Evolutionary conservation across 148 eudicot species (phyloP).

Genomic region (Rhododendron simsii): DNA sequence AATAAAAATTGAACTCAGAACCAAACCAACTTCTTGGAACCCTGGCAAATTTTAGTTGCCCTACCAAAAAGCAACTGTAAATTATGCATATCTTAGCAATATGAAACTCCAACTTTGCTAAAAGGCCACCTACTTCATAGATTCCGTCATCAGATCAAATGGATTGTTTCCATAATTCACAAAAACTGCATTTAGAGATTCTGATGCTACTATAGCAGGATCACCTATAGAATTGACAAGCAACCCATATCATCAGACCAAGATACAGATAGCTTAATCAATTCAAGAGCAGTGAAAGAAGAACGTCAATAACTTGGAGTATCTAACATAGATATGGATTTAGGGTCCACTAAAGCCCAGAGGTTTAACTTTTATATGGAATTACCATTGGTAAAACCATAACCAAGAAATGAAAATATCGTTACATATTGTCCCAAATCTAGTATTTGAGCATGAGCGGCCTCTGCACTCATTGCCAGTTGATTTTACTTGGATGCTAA

Average conservation of each 20-base stretch:
- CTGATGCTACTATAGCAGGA: constrained; percentile 24
- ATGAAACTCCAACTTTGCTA: constrained; percentile 1
- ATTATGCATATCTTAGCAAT: background rate
- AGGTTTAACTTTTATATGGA: background rate
- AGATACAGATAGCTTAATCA: constrained; percentile 3
- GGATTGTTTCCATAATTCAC: constrained; percentile 39
- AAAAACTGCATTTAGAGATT: constrained; percentile 36
- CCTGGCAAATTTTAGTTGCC: background rate
- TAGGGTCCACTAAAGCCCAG: background rate
- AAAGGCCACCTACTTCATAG: constrained; percentile 33
- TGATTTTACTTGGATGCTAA: background rate
- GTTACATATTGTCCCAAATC: background rate
- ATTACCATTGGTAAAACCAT: background rate
- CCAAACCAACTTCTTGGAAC: constrained; percentile 2
- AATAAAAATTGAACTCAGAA: background rate
- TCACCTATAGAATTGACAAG: constrained; percentile 24
- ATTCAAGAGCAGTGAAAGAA: constrained; percentile 3
- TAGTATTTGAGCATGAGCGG: background rate
- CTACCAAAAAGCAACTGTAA: background rate
- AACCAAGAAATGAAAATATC: background rate
- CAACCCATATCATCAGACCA: background rate
- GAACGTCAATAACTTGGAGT: background rate
- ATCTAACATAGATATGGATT: background rate
- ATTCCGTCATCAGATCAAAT: constrained; percentile 35
- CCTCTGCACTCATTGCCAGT: background rate